Percentiles rank a stretch among this genome's conserved stretches.
Evolutionary conservation across 2,329 filamentous ascomycete genomes (phyloP).

Genomic region (Arachnomyces sp.): DNA sequence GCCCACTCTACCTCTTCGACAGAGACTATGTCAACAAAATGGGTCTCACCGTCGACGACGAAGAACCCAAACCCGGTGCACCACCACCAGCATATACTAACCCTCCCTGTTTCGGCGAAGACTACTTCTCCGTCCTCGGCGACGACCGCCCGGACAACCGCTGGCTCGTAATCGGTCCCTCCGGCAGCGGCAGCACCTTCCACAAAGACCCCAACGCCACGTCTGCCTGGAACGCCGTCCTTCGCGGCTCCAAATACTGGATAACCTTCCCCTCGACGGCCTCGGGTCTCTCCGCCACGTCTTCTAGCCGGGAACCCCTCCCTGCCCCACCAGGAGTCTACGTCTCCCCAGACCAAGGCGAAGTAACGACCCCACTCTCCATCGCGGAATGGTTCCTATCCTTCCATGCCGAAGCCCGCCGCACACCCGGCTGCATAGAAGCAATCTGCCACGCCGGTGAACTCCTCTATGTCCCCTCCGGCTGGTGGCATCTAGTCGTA

Average conservation of each 20-base stretch:
- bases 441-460: constrained; percentile 79
- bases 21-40: constrained; percentile 82
- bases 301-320: constrained; percentile 15
- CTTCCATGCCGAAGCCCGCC: constrained; percentile 77
- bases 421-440: constrained; percentile 69
- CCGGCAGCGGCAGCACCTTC: constrained; percentile 83
- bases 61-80: constrained; percentile 27
- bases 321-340: constrained; percentile 79
- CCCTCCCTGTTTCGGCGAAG: constrained; percentile 76
- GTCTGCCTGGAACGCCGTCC: constrained; percentile 86
- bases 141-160: constrained; percentile 74
- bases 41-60: constrained; percentile 53
- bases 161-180: constrained; percentile 87
- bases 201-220: constrained; percentile 72
- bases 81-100: not conserved
- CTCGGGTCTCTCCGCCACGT: constrained; percentile 33
- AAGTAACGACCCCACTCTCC: constrained; percentile 87
- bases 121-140: constrained; percentile 74
- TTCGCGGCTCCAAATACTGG: constrained; percentile 92
- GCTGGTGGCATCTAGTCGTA: constrained; percentile 95
- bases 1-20: constrained; percentile 88
- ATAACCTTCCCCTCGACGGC: constrained; percentile 78
- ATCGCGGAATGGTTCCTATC: constrained; percentile 94
- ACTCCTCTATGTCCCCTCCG: constrained; percentile 83
- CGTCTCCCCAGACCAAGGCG: constrained; percentile 79